Evolutionary conservation across 306 rosid species (phyloP).

Genomic region (Inga leiocalycina): DNA sequence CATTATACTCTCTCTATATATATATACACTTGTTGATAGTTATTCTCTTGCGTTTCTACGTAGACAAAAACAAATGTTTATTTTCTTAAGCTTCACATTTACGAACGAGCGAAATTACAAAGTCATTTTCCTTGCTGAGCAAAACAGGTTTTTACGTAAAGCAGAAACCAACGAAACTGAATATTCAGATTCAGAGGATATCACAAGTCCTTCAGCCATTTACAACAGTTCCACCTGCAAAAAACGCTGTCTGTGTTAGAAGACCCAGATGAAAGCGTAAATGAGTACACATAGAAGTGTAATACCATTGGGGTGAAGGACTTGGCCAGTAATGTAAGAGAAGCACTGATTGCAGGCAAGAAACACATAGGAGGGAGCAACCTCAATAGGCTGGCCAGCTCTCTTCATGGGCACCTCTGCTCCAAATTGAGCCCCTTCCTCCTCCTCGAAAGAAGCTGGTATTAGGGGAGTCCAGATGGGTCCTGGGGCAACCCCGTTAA

Average conservation of each 20-base stretch:
- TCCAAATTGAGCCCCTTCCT: conserved; percentile 45
- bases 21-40: background rate
- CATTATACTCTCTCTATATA: background rate
- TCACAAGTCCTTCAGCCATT: conserved; percentile 44
- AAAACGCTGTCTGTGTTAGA: conserved; percentile 6
- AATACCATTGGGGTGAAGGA: conserved; percentile 80
- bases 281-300: background rate
- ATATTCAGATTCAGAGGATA: background rate
- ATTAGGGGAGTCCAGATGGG: conserved; percentile 82
- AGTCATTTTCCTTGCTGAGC: background rate
- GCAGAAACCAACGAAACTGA: background rate
- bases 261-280: background rate
- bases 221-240: conserved; percentile 64
- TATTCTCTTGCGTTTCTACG: background rate
- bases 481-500: conserved; percentile 88
- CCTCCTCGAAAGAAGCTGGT: conserved; percentile 48
- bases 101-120: background rate
- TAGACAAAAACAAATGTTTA: background rate
- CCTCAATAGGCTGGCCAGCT: conserved; percentile 80
- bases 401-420: conserved; percentile 65
- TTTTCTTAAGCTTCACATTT: background rate
- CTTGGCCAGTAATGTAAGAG: conserved; percentile 81
- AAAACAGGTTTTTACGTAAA: background rate
- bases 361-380: conserved; percentile 70
- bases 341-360: conserved; percentile 72